A percentile compares a stretch with the other conserved stretches of the same genome.
Evolutionary conservation across 768 basidiomycete genomes (phyloP).

Genomic region (Xerocomellus dryophilus): DNA sequence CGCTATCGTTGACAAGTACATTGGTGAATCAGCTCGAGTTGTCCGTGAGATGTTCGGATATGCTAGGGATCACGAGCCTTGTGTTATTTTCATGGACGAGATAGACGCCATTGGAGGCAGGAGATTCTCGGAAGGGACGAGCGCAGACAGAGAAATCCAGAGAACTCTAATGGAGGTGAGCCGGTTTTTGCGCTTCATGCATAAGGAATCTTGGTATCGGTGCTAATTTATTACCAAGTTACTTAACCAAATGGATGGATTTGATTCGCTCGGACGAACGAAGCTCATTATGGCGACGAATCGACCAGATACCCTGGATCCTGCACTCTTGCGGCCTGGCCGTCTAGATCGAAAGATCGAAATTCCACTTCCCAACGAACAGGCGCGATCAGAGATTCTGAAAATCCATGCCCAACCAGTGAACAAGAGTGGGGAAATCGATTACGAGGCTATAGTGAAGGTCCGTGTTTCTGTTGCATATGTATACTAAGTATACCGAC

Average conservation of each 20-base stretch:
- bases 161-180: conserved; percentile 94
- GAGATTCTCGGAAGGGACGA: conserved; percentile 90
- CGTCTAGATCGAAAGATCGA: conserved; percentile 97
- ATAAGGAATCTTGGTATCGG: not conserved
- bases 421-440: conserved; percentile 92
- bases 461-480: conserved; percentile 34
- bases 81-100: conserved; percentile 98
- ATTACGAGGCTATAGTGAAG: conserved; percentile 98
- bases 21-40: conserved; percentile 94
- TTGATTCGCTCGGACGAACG: conserved; percentile 92
- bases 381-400: conserved; percentile 91
- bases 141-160: conserved; percentile 98
- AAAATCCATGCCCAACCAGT: conserved; percentile 96
- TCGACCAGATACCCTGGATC: conserved; percentile 96
- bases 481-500: not conserved
- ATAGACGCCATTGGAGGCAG: conserved; percentile 97
- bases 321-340: conserved; percentile 92
- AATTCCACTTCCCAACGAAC: conserved; percentile 96
- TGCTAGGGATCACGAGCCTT: conserved; percentile 95
- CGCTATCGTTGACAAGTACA: conserved; percentile 97
- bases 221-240: conserved; percentile 47
- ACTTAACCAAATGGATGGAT: conserved; percentile 99
- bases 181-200: not conserved
- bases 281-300: conserved; percentile 99
- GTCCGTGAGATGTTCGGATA: conserved; percentile 99